Evolutionary conservation across 2,329 filamentous ascomycete genomes (phyloP).

Genomic region (Fusarium sp.): DNA sequence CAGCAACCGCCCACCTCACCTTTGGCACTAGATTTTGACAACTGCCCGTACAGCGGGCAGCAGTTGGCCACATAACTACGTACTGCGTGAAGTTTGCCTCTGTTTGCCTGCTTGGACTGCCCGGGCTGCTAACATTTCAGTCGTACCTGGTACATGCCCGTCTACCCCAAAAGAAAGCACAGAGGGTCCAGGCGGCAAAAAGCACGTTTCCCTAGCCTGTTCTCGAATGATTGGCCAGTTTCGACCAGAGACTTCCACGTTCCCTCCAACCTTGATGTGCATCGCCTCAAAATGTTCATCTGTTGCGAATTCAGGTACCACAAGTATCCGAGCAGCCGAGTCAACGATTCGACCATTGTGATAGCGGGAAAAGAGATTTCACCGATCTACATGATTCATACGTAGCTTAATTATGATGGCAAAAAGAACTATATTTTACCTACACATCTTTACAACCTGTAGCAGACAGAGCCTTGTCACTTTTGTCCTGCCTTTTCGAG

Average conservation of each 20-base stretch:
- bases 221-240: constrained; percentile 41
- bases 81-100: constrained; percentile 23
- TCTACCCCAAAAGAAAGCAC: constrained; percentile 39
- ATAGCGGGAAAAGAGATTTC: constrained; percentile 19
- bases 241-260: constrained; percentile 46
- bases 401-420: constrained; percentile 10
- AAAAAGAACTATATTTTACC: neutral
- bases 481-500: constrained; percentile 11
- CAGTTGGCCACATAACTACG: constrained; percentile 27
- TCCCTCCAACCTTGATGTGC: constrained; percentile 22
- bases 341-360: constrained; percentile 24
- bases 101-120: neutral
- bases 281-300: constrained; percentile 34
- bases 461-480: constrained; percentile 9
- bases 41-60: constrained; percentile 1
- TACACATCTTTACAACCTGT: too few species aligned
- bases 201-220: constrained; percentile 18
- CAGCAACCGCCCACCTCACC: constrained; percentile 32
- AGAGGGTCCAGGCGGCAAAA: constrained; percentile 41
- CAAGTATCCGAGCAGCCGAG: constrained; percentile 27
- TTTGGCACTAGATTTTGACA: constrained; percentile 9
- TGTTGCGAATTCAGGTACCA: constrained; percentile 40
- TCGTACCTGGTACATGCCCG: neutral
- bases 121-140: neutral
- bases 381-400: constrained; percentile 29